Conservation (phyloP, 129 eudicot genomes). For the Flaveria brownii region DNA sequence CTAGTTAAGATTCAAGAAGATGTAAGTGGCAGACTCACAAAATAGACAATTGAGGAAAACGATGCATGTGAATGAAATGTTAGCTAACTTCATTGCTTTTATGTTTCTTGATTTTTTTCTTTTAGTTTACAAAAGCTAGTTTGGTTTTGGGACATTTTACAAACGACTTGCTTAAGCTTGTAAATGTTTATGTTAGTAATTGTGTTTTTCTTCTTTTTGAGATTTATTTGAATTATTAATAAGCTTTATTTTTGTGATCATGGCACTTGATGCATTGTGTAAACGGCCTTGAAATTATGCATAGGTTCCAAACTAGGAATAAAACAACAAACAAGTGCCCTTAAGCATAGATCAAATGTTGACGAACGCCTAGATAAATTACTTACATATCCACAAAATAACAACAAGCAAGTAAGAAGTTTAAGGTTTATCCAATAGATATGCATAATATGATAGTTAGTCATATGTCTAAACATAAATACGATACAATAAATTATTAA, state of each 20-base stretch:
- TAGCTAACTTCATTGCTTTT: not conserved
- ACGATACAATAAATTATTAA: too few relatives aligned
- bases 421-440: not conserved
- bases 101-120: conserved; percentile 13
- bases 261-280: conserved; percentile 3
- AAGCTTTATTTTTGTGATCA: not conserved
- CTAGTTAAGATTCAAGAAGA: not conserved
- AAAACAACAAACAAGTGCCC: not conserved
- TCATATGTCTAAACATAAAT: not conserved
- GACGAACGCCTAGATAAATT: not conserved
- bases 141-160: not conserved
- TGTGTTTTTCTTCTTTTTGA: not conserved
- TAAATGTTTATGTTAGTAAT: too few relatives aligned
- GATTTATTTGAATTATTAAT: not conserved
- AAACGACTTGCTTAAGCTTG: not conserved
- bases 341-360: not conserved
- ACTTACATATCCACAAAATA: not conserved
- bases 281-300: not conserved
- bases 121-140: not conserved
- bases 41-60: not conserved
- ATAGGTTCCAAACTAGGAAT: not conserved
- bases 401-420: not conserved
- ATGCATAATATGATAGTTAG: not conserved
- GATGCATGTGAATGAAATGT: not conserved
- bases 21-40: not conserved